Conservation (phyloP, 371 early-diverging fungal genomes). For the Smittium culicis region DNA sequence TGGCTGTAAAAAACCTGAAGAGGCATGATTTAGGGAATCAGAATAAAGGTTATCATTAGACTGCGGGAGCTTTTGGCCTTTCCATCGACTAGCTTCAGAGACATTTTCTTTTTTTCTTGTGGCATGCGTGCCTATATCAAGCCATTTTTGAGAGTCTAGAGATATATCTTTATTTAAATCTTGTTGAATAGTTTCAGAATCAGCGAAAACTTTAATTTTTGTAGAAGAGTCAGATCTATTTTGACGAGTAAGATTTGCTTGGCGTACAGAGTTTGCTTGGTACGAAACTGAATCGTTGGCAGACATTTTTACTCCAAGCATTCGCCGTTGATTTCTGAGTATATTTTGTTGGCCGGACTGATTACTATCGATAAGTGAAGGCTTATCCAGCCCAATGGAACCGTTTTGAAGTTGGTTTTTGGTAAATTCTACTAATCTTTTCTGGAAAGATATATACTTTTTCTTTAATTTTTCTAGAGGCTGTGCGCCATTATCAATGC, state of each 20-base stretch:
- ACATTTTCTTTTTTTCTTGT: slow-evolving; percentile 33
- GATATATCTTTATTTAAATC: neutral
- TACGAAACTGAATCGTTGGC: slow-evolving; percentile 20
- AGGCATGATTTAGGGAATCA: neutral
- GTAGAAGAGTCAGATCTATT: slow-evolving; percentile 8
- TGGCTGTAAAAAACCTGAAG: neutral
- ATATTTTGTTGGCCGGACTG: slow-evolving; percentile 3
- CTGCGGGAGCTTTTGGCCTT: slow-evolving; percentile 30
- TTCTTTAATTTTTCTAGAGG: slow-evolving; percentile 39
- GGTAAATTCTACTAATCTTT: slow-evolving; percentile 24
- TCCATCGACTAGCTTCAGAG: slow-evolving; percentile 28
- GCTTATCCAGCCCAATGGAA: neutral
- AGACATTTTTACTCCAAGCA: slow-evolving; percentile 30
- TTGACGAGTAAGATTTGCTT: neutral
- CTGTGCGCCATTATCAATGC: slow-evolving; percentile 40
- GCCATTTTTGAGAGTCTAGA: slow-evolving; percentile 18
- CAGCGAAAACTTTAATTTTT: slow-evolving; percentile 30
- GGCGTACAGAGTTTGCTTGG: slow-evolving; percentile 21
- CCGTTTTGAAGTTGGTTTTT: slow-evolving; percentile 11
- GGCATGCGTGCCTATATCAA: slow-evolving; percentile 31
- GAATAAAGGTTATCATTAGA: slow-evolving; percentile 1
- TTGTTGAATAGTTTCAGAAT: slow-evolving; percentile 17
- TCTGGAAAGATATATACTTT: slow-evolving; percentile 36
- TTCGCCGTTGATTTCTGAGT: slow-evolving; percentile 14
- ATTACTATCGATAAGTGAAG: slow-evolving; percentile 9